Conservation (phyloP, 192 early-diverging fungal genomes). For the Allomyces macrogynus region DNA sequence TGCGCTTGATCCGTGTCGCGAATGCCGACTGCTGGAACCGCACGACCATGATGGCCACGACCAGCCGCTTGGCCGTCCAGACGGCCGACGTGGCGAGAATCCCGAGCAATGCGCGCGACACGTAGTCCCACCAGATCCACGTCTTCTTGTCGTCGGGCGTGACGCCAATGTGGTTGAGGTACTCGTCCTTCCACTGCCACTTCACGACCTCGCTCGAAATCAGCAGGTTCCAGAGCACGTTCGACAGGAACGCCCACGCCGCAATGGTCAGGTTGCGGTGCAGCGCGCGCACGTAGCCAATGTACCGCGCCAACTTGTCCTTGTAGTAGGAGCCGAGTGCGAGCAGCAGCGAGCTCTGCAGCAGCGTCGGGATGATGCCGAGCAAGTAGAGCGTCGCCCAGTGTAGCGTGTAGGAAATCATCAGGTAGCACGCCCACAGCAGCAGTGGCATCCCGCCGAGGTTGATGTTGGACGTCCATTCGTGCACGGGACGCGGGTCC, state of each 20-base stretch:
- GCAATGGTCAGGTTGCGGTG: not conserved
- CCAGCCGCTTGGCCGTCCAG: slow-evolving; percentile 32
- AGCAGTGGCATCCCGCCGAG: not conserved
- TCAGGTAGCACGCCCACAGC: not conserved
- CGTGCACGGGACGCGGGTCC: not conserved
- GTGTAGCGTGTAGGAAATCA: not conserved
- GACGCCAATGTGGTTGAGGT: too few species aligned
- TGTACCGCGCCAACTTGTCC: not conserved
- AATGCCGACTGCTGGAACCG: slow-evolving; percentile 42
- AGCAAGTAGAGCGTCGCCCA: not conserved
- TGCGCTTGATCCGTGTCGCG: slow-evolving; percentile 32
- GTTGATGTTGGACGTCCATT: not conserved
- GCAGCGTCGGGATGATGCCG: not conserved
- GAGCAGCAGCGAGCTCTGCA: not conserved
- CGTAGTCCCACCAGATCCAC: not conserved
- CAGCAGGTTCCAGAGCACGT: not conserved
- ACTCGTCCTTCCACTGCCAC: not conserved
- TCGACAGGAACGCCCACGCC: not conserved
- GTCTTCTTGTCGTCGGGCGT: too few species aligned
- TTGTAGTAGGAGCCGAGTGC: not conserved
- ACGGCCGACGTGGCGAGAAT: slow-evolving; percentile 24
- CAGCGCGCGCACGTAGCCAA: not conserved
- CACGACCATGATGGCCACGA: slow-evolving; percentile 38
- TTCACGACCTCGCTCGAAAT: not conserved
- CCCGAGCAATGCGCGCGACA: slow-evolving; percentile 5